A percentile compares a stretch with the other conserved stretches of the same genome.
Evolutionary conservation across 306 rosid species (phyloP).

Genomic region (cucumber (Cucumis sativus)): DNA sequence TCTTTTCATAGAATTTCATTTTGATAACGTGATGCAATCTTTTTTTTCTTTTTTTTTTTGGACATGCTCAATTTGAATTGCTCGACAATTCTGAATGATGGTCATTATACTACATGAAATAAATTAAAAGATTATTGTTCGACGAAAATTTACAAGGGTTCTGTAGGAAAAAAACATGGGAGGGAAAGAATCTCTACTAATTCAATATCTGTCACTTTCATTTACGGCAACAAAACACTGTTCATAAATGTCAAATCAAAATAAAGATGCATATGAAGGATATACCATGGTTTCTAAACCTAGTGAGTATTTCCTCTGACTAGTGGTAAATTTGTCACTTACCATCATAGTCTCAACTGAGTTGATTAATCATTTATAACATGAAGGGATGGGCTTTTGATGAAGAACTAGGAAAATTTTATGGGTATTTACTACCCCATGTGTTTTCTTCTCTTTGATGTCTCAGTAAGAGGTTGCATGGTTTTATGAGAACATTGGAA

Average conservation of each 20-base stretch:
- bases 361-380: not conserved
- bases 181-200: not conserved
- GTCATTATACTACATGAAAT: no score
- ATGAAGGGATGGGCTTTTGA: slow-evolving; percentile 41
- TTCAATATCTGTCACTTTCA: not conserved
- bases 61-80: not conserved
- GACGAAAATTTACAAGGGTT: not conserved
- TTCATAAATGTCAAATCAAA: not conserved
- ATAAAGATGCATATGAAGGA: not conserved
- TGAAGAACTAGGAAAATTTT: slow-evolving; percentile 14
- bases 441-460: slow-evolving; percentile 38
- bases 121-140: not conserved
- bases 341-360: not conserved
- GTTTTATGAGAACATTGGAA: slow-evolving; percentile 35
- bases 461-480: slow-evolving; percentile 28
- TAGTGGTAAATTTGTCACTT: not conserved
- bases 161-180: not conserved
- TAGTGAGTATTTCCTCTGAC: not conserved
- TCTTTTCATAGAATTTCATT: not conserved
- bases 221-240: not conserved
- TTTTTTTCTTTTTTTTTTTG: no score
- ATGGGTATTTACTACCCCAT: slow-evolving; percentile 50
- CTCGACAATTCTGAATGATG: not conserved
- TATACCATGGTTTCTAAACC: not conserved
- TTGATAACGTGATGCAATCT: not conserved